Evolutionary conservation across 2,329 filamentous ascomycete genomes (phyloP), one percentile per base, ranked within the genome.

Genomic region (Sarocladium oryzae): DNA sequence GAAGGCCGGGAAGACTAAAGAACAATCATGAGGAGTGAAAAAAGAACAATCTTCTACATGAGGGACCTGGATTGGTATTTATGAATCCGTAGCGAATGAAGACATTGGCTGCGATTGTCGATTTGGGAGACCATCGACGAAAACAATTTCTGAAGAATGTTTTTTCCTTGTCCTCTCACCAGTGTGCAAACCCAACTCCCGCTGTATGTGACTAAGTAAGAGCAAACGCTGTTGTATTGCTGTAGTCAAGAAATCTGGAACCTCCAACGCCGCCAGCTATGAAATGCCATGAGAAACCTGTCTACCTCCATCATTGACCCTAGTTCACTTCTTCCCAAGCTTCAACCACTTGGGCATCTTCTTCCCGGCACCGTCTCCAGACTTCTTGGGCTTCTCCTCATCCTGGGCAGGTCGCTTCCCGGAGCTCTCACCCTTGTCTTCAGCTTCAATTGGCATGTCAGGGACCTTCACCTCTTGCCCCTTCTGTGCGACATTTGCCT

Each of bases 321-420:
- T 20, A 3, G 23, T 26, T 50, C 56, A 87, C 71, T 89, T 90
- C 77, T 88, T 90, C 7, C 81, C 81, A 51, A 86, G 68, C 66
- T 86, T 87, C 36, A 91, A 67, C 79, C 87, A 89, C 65, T 88
- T 89, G 18, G 86, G 85, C 53, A 77, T 54, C 57, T 74, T 75
- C 66, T 75, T 77, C 10, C 58, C 63, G 50, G 69, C 60, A 49
- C 68, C 64, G 36, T 69, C 68, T 10, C 64, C 66, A 16, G 63
- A 61, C 57, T 67, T 65, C 55, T 70, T 60, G 10, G 65, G 56
- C 51, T 62, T 65, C 13, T 61, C 58, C n/a, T 60, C 59, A 4
- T 58, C 55, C 51, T 56, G 51, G 9, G 51, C 28, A 2, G 50
- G 36, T 3, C 57, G 54, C 23, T 57, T 61, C 18, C 57, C 51